phyloP scores from a whole-genome alignment of 2,329 filamentous ascomycete genomes.

The Fusarium zealandicum region DNA sequence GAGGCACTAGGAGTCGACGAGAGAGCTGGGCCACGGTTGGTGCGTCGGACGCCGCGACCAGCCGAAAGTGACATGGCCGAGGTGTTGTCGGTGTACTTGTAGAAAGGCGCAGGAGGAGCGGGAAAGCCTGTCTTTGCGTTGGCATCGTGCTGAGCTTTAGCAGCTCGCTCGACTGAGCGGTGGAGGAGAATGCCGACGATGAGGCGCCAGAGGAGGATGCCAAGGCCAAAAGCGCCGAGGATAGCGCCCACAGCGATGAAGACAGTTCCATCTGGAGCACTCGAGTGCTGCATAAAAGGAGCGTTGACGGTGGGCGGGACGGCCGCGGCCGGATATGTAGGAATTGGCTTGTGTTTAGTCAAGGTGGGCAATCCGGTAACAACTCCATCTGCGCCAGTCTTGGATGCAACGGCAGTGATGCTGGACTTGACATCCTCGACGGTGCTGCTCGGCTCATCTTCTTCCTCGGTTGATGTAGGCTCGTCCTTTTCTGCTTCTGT shows the following conservation, averaged over 20 bases:
- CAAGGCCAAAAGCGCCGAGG: conserved; percentile 80
- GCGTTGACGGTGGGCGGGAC: conserved; percentile 86
- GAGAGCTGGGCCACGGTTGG: conserved; percentile 59
- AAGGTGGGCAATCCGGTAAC: conserved; percentile 52
- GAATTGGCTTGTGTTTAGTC: conserved; percentile 49
- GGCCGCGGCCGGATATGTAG: conserved; percentile 72
- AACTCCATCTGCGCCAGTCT: conserved; percentile 32
- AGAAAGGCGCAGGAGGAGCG: conserved; percentile 64
- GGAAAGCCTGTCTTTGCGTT: conserved; percentile 75
- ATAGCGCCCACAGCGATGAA: conserved; percentile 94
- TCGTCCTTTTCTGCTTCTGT: conserved; percentile 17
- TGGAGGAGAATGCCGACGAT: conserved; percentile 91
- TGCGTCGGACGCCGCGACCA: conserved; percentile 60
- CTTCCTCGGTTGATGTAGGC: conserved; percentile 33
- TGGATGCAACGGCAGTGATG: conserved; percentile 24
- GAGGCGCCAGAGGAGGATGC: conserved; percentile 86
- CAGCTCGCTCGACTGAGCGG: conserved; percentile 85
- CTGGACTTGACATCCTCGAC: conserved; percentile 12
- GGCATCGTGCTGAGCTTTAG: conserved; percentile 73
- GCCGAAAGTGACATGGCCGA: conserved; percentile 60
- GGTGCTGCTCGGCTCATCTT: conserved; percentile 23
- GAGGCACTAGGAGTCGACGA: conserved; percentile 67
- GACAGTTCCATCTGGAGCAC: conserved; percentile 87
- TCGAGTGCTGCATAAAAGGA: conserved; percentile 90
- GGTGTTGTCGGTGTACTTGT: conserved; percentile 68